Percentiles rank a stretch among this genome's conserved stretches.
Conservation (phyloP, 2,329 filamentous ascomycete genomes). For the Metarhizium anisopliae region DNA sequence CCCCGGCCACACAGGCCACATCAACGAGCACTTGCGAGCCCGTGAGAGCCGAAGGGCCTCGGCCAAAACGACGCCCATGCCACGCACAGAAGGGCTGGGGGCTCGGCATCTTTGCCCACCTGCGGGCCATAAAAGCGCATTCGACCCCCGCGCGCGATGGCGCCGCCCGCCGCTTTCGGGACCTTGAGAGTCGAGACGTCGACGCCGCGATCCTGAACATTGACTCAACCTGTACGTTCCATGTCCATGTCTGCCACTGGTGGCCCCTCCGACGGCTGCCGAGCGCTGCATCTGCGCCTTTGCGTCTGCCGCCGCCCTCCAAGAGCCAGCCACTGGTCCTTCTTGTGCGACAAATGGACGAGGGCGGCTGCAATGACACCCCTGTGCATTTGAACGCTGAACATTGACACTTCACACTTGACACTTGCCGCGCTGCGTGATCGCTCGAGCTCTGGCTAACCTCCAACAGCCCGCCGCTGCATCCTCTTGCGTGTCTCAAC, state of each 20-base stretch:
- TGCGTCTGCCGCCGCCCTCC: too few relatives aligned
- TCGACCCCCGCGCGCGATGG: background rate
- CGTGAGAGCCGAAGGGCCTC: constrained; percentile 10
- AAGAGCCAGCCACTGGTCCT: too few relatives aligned
- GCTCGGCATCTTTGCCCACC: background rate
- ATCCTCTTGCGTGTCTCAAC: background rate
- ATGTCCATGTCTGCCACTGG: too few relatives aligned
- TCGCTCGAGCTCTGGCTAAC: background rate
- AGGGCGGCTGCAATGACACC: too few relatives aligned
- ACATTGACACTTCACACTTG: too few relatives aligned
- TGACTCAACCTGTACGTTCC: background rate
- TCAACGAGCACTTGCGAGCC: background rate
- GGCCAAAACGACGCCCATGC: background rate
- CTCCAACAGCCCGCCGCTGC: background rate
- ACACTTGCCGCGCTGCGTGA: background rate
- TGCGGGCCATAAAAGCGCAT: constrained; percentile 6
- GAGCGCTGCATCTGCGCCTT: too few relatives aligned
- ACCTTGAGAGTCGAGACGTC: too few relatives aligned
- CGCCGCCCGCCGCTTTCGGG: background rate
- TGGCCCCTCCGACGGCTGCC: too few relatives aligned
- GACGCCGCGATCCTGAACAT: background rate
- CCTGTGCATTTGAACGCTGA: too few relatives aligned
- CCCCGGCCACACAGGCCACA: too few relatives aligned
- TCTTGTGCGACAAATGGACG: too few relatives aligned
- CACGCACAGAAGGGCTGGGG: background rate